Conservation (phyloP, 108 stramenopile species). For the Fragilaria crotonensis region DNA sequence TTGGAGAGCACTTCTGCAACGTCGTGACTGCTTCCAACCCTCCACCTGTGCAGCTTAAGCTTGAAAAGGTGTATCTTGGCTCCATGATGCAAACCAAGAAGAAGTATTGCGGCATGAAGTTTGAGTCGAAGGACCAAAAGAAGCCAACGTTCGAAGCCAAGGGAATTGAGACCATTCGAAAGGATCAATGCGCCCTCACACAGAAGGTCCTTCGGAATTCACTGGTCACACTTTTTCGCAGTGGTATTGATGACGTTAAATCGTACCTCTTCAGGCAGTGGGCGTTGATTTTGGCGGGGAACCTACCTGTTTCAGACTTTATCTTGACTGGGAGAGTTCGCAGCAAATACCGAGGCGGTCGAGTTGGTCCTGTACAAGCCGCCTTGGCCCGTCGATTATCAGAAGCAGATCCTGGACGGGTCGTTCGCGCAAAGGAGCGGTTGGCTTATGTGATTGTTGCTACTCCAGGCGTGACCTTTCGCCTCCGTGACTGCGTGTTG, state of each 20-base stretch:
- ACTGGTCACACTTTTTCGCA: conserved; percentile 61
- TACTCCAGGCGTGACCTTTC: conserved; percentile 59
- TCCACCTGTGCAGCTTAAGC: conserved; percentile 88
- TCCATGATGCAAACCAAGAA: conserved; percentile 87
- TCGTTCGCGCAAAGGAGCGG: conserved; percentile 73
- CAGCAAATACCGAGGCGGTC: conserved; percentile 66
- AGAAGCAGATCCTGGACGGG: conserved; percentile 71
- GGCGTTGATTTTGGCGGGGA: conserved; percentile 66
- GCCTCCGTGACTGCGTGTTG: conserved; percentile 71
- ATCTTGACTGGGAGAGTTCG: conserved; percentile 81
- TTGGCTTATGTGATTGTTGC: conserved; percentile 84
- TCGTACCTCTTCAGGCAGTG: conserved; percentile 73
- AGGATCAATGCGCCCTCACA: conserved; percentile 80
- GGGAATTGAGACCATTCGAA: conserved; percentile 80
- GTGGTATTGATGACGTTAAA: conserved; percentile 42
- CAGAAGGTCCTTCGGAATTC: conserved; percentile 74
- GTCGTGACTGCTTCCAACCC: conserved; percentile 84
- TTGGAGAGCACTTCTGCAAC: conserved; percentile 85
- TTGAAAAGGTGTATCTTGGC: conserved; percentile 95
- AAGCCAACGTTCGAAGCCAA: conserved; percentile 80
- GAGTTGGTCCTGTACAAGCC: conserved; percentile 79
- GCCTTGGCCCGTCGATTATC: conserved; percentile 67
- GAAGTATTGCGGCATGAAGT: conserved; percentile 89
- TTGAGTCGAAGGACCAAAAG: conserved; percentile 58
- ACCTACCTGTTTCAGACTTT: conserved; percentile 77